A percentile compares a stretch with the other conserved stretches of the same genome.
phyloP scores from a whole-genome alignment of 352 stramenopile species.

The Paralagenidium karlingii region DNA sequence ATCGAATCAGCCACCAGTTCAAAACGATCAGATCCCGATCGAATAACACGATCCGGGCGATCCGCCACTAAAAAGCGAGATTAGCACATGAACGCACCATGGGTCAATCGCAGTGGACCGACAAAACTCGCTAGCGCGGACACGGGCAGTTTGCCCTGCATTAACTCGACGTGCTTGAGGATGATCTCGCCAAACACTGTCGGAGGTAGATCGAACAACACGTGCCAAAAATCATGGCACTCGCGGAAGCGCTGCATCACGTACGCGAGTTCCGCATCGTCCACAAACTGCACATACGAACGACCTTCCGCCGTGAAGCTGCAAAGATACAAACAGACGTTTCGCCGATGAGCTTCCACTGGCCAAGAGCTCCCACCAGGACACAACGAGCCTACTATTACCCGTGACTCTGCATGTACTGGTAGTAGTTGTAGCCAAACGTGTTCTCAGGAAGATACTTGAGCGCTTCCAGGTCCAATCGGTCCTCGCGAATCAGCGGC shows the following conservation, averaged over 20 bases:
- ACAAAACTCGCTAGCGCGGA: slow-evolving; percentile 88
- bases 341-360: not conserved
- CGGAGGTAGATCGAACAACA: slow-evolving; percentile 88
- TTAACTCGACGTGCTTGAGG: slow-evolving; percentile 96
- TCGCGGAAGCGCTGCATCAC: slow-evolving; percentile 93
- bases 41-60: too few relatives aligned
- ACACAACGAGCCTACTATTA: slow-evolving; percentile 5
- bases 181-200: slow-evolving; percentile 93
- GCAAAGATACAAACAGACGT: not conserved
- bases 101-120: slow-evolving; percentile 70
- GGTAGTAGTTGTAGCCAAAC: slow-evolving; percentile 85
- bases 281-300: slow-evolving; percentile 73
- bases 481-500: slow-evolving; percentile 60
- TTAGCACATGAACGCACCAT: slow-evolving; percentile 9
- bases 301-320: slow-evolving; percentile 86
- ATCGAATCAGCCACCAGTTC: too few relatives aligned
- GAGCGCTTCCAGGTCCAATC: slow-evolving; percentile 64
- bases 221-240: slow-evolving; percentile 96
- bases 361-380: not conserved
- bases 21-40: too few relatives aligned
- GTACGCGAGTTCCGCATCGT: slow-evolving; percentile 93
- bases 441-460: slow-evolving; percentile 49
- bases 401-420: slow-evolving; percentile 85
- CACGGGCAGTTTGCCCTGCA: slow-evolving; percentile 92
- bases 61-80: not conserved